Evolutionary conservation across 1,139 yeast species (phyloP).

Genomic region (Taphrina wiesneri): DNA sequence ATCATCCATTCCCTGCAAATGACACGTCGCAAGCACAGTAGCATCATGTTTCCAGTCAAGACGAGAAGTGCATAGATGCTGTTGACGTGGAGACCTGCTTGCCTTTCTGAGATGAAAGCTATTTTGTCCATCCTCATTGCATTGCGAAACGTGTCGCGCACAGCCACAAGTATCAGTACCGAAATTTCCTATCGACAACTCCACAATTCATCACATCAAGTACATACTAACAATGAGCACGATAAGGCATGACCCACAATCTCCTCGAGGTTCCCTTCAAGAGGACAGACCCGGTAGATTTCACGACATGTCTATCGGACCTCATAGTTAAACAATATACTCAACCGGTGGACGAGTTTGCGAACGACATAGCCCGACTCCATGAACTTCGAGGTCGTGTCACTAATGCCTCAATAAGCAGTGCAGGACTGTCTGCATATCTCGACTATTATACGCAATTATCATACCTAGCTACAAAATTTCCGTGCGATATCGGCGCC

Average conservation of each 20-base stretch:
- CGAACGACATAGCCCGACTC: neutral
- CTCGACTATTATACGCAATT: neutral
- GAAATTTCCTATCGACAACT: neutral
- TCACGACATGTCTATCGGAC: constrained; percentile 24
- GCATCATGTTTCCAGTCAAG: too few relatives aligned
- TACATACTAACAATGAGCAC: neutral
- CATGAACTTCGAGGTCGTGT: neutral
- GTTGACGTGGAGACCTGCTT: too few relatives aligned
- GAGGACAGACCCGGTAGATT: constrained; percentile 35
- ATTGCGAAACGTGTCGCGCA: too few relatives aligned
- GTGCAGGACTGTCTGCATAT: neutral
- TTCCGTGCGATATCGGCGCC: constrained; percentile 11
- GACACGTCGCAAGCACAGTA: too few relatives aligned
- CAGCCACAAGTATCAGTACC: neutral
- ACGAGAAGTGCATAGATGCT: too few relatives aligned
- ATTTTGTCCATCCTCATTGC: too few relatives aligned
- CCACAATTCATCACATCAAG: constrained; percentile 1
- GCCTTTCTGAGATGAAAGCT: too few relatives aligned
- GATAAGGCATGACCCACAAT: neutral
- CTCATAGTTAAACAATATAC: neutral
- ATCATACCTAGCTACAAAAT: neutral
- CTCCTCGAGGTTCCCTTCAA: constrained; percentile 4
- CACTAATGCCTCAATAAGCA: neutral
- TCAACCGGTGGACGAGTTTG: neutral
- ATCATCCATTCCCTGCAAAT: too few relatives aligned